These are phyloP conservation scores for Castanea sativa DNA, from an alignment of 306 rosid species.

Conservation along the genomic window DNA sequence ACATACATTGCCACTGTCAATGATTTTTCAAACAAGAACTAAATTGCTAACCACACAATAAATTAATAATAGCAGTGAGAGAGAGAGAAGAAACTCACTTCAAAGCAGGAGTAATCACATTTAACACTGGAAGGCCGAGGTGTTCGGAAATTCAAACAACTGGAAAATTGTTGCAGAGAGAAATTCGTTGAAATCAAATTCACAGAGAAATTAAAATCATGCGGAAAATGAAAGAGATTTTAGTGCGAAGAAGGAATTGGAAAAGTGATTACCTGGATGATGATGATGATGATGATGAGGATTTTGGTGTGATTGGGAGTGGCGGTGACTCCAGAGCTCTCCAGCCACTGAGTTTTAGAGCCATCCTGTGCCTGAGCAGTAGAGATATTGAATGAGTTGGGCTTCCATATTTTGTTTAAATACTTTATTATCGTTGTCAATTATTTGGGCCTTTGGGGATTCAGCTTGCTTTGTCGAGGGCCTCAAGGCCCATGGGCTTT, in stretches of 20 bases:
- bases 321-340: neutral
- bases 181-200: neutral
- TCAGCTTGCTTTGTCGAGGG: neutral
- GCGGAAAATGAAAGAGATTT: neutral
- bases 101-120: slow-evolving; percentile 52
- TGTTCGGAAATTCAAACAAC: slow-evolving; percentile 23
- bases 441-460: neutral
- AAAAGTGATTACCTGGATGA: slow-evolving; percentile 20
- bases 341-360: slow-evolving; percentile 2
- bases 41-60: neutral
- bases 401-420: neutral
- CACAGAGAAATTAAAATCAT: neutral
- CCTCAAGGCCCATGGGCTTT: neutral
- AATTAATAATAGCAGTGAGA: neutral
- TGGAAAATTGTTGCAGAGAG: neutral
- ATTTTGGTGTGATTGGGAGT: neutral
- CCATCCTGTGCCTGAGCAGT: neutral
- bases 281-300: neutral
- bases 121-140: slow-evolving; percentile 21
- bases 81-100: slow-evolving; percentile 30
- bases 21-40: neutral
- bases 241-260: neutral
- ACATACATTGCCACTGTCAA: neutral
- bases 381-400: neutral
- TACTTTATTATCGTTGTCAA: neutral